Evolutionary conservation across 805 yeast species (phyloP), one percentile per base, ranked within the genome.

Genomic region (Yamadazyma kitorensis): DNA sequence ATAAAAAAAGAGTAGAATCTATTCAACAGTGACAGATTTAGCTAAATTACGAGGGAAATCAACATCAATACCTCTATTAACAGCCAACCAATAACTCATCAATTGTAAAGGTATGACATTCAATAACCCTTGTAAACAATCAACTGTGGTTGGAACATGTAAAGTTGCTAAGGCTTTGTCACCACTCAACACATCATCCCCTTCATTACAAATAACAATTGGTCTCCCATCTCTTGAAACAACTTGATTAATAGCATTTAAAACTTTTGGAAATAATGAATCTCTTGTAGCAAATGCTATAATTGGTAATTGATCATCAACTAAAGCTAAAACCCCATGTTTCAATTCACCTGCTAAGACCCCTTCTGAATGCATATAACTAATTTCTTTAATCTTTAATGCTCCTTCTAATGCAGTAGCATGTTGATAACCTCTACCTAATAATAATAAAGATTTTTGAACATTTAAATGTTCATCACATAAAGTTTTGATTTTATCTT

Each of bases 321-420:
- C 97, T 40, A 93, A 74, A 6, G 99, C 99, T 54, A 93, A 76
- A 20, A 87, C 96, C 67, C 99, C 99, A 59, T 93, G 99, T 64
- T 93, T 93, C 66, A 93, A 79, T 68, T 93, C 99, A 61, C 98
- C 99, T 15, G 99, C 98, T 47, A 93, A 79, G 34, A 93, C 96
- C 71, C 98, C 99, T 70, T 93, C 99, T 14, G 97, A 87, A 62
- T 93, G 99, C 87, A 93, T 93, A 63, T 93, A 93, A 3, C 98
- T 91, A 44, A 93, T 93, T 65, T 93, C 99, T 69, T 93, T 93
- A 59, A 93, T 91, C 70, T 93, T 93, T 55, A 93, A 77, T 9
- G 99, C 98, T 58, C 98, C 98, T 68, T 93, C 99, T 52, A 93
- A 74, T 16, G 98, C 98, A 44, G 96, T 82, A 10, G 99, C 98